A percentile compares a stretch with the other conserved stretches of the same genome.
Evolutionary conservation across 73 alveolate genomes (phyloP).

Genomic region (Paramecium primaurelia): DNA sequence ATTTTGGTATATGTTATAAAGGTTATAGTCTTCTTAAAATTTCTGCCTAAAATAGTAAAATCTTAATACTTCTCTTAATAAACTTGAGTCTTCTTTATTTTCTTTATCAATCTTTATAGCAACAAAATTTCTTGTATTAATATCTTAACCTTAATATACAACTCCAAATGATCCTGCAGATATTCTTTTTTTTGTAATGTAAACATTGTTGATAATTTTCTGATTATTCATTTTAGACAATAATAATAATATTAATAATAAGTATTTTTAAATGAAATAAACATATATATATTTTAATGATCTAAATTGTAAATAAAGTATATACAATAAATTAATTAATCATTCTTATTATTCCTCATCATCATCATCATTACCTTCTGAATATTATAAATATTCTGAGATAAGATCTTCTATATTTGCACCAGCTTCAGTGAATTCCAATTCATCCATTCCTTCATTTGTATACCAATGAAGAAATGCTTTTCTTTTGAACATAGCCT

Average conservation of each 20-base stretch:
- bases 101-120: constrained; percentile 34
- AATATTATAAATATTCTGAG: constrained; percentile 75
- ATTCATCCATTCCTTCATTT: constrained; percentile 70
- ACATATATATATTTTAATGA: background rate
- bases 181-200: constrained; percentile 62
- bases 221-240: background rate
- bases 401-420: constrained; percentile 22
- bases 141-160: constrained; percentile 73
- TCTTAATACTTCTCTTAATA: background rate
- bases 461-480: constrained; percentile 66
- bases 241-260: background rate
- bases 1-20: constrained; percentile 39
- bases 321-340: background rate
- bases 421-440: constrained; percentile 36
- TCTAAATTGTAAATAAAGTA: background rate
- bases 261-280: background rate
- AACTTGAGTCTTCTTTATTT: background rate
- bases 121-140: background rate
- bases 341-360: background rate
- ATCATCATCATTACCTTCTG: background rate
- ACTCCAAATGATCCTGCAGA: constrained; percentile 95
- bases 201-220: constrained; percentile 41
- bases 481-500: constrained; percentile 65
- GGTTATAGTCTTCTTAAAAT: constrained; percentile 22
- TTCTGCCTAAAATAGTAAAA: constrained; percentile 13